phyloP scores from a whole-genome alignment of 495 filamentous ascomycete species.

The Jackrogersella multiformis region DNA sequence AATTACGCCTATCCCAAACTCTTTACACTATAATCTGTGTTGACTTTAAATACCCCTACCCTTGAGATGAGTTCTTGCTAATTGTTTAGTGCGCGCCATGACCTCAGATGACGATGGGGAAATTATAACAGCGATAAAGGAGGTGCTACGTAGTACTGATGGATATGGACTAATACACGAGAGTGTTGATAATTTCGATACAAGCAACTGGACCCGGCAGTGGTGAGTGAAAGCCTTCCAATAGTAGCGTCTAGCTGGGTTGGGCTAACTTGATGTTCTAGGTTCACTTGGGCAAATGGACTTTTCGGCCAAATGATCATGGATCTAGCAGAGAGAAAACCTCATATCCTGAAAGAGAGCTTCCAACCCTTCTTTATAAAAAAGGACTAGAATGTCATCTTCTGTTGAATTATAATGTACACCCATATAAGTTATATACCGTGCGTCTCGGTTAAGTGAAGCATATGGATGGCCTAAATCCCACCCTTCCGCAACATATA shows the following conservation, averaged over 20 bases:
- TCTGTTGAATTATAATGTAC: background rate
- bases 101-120: slow-evolving; percentile 58
- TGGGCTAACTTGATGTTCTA: slow-evolving; percentile 41
- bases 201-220: slow-evolving; percentile 64
- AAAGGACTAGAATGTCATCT: background rate
- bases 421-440: background rate
- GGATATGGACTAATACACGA: slow-evolving; percentile 70
- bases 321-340: slow-evolving; percentile 59
- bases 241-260: background rate
- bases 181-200: slow-evolving; percentile 64
- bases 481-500: too few relatives aligned
- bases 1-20: background rate
- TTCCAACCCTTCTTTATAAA: slow-evolving; percentile 48
- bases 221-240: slow-evolving; percentile 49
- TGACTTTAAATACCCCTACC: slow-evolving; percentile 42
- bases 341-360: slow-evolving; percentile 48
- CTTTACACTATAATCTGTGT: too few relatives aligned
- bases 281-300: slow-evolving; percentile 76
- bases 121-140: slow-evolving; percentile 55
- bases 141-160: slow-evolving; percentile 62
- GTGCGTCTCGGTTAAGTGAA: background rate
- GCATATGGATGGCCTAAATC: too few relatives aligned
- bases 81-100: slow-evolving; percentile 47
- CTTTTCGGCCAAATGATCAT: slow-evolving; percentile 73
- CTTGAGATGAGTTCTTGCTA: background rate